A percentile compares a stretch with the other conserved stretches of the same genome.
Evolutionary conservation across 495 filamentous ascomycete genomes (phyloP).

Genomic region (Penicillium canariense): DNA sequence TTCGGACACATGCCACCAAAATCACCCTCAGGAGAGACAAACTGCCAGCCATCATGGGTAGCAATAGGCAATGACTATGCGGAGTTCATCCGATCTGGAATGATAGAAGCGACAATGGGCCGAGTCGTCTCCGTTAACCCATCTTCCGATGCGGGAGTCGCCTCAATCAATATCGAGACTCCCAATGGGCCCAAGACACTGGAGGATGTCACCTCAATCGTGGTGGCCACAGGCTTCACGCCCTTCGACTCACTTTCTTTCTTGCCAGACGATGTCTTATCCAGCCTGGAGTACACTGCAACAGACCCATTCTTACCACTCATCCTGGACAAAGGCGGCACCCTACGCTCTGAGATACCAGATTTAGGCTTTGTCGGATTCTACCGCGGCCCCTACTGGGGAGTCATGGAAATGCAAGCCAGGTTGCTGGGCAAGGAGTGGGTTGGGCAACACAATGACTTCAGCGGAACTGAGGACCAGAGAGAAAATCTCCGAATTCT

Average conservation of each 20-base stretch:
- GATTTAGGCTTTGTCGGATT: slow-evolving; percentile 80
- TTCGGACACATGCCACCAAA: slow-evolving; percentile 18
- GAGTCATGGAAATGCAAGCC: slow-evolving; percentile 83
- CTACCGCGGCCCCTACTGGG: slow-evolving; percentile 85
- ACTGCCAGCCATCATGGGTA: slow-evolving; percentile 55
- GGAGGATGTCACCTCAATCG: slow-evolving; percentile 59
- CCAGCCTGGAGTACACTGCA: slow-evolving; percentile 53
- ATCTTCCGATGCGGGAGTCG: slow-evolving; percentile 22
- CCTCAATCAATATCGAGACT: slow-evolving; percentile 34
- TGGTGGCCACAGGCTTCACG: slow-evolving; percentile 77
- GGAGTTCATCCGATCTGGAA: slow-evolving; percentile 65
- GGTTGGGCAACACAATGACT: slow-evolving; percentile 11
- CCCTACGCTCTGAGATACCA: slow-evolving; percentile 56
- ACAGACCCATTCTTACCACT: slow-evolving; percentile 61
- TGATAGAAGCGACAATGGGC: slow-evolving; percentile 48
- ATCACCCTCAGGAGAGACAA: slow-evolving; percentile 19
- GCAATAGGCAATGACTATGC: slow-evolving; percentile 68
- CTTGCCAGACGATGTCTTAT: slow-evolving; percentile 54
- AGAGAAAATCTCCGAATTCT: slow-evolving; percentile 24
- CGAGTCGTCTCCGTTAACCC: slow-evolving; percentile 27
- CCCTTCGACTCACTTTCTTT: slow-evolving; percentile 58
- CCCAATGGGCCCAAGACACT: slow-evolving; percentile 32
- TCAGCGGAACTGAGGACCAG: slow-evolving; percentile 17
- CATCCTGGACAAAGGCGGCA: slow-evolving; percentile 64
- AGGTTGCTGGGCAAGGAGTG: slow-evolving; percentile 56